Conservation (phyloP, 2,329 filamentous ascomycete species). For the Parafenestella ontariensis region DNA sequence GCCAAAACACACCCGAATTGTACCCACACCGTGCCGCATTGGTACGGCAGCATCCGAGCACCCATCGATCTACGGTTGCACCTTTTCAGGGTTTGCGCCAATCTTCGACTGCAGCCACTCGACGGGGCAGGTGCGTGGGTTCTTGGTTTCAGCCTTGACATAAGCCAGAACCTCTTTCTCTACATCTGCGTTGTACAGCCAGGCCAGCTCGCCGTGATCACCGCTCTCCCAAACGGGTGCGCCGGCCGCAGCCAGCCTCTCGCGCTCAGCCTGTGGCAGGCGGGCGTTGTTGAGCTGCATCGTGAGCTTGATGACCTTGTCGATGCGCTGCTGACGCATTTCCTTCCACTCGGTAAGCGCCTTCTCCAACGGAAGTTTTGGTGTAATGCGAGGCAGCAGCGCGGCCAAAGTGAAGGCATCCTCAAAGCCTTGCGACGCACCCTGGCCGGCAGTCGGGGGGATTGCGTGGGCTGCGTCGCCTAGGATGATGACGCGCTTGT, state of each 20-base stretch:
- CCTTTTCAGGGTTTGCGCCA: not conserved
- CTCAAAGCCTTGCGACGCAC: slow-evolving; percentile 65
- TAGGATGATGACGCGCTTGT: slow-evolving; percentile 55
- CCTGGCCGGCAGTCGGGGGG: slow-evolving; percentile 66
- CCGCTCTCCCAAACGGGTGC: slow-evolving; percentile 22
- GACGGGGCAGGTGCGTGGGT: slow-evolving; percentile 8
- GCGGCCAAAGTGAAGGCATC: slow-evolving; percentile 49
- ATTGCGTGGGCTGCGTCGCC: slow-evolving; percentile 71
- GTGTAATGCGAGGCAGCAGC: slow-evolving; percentile 7
- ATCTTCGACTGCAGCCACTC: slow-evolving; percentile 13
- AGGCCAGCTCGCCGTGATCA: slow-evolving; percentile 20
- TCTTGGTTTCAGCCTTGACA: slow-evolving; percentile 13
- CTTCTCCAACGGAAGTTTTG: slow-evolving; percentile 24
- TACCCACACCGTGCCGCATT: not conserved
- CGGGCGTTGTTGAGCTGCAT: slow-evolving; percentile 57
- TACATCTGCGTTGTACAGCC: slow-evolving; percentile 24
- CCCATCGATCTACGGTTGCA: not conserved
- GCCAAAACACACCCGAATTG: not conserved
- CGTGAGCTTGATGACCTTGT: slow-evolving; percentile 58
- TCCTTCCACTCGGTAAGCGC: slow-evolving; percentile 56
- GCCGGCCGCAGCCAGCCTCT: slow-evolving; percentile 21
- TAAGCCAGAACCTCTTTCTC: slow-evolving; percentile 18
- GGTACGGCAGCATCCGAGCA: not conserved
- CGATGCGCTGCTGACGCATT: slow-evolving; percentile 57
- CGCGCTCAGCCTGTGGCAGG: slow-evolving; percentile 48